These are phyloP conservation scores for Hypoxylon sp. DNA, from an alignment of 2,329 filamentous ascomycete genomes.

Conservation along the genomic window DNA sequence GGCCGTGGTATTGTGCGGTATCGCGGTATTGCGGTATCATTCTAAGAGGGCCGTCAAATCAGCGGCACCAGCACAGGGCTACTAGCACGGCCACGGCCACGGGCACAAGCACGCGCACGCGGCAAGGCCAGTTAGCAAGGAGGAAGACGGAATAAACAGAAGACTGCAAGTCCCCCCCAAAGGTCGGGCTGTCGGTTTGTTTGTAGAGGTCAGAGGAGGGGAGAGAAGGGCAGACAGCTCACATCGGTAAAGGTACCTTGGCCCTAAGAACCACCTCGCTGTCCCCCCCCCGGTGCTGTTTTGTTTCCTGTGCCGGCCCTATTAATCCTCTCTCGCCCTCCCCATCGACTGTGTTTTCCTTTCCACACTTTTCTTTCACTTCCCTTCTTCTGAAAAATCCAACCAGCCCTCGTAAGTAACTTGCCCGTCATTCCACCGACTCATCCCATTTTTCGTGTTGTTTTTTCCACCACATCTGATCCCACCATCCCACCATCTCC, in stretches of 20 bases:
- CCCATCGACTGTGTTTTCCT: conserved; percentile 27
- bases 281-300: neutral
- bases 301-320: neutral
- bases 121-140: conserved; percentile 24
- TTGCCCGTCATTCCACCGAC: conserved; percentile 12
- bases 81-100: neutral
- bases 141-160: neutral
- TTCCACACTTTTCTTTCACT: conserved; percentile 17
- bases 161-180: no score
- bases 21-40: neutral
- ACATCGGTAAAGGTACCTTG: conserved; percentile 29
- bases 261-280: conserved; percentile 31
- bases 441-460: conserved; percentile 15
- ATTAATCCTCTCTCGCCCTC: conserved; percentile 32
- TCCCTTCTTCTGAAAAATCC: conserved; percentile 5
- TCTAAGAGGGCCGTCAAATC: neutral
- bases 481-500: conserved; percentile 11
- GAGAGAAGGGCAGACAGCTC: conserved; percentile 15
- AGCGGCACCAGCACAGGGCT: neutral
- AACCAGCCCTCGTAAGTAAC: conserved; percentile 4
- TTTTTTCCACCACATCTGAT: conserved; percentile 14
- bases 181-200: no score
- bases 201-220: no score
- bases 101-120: neutral
- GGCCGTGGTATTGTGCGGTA: neutral